phyloP scores from a whole-genome alignment of 202 grass and related monocot genomes.

The Sporobolus alterniflorus region DNA sequence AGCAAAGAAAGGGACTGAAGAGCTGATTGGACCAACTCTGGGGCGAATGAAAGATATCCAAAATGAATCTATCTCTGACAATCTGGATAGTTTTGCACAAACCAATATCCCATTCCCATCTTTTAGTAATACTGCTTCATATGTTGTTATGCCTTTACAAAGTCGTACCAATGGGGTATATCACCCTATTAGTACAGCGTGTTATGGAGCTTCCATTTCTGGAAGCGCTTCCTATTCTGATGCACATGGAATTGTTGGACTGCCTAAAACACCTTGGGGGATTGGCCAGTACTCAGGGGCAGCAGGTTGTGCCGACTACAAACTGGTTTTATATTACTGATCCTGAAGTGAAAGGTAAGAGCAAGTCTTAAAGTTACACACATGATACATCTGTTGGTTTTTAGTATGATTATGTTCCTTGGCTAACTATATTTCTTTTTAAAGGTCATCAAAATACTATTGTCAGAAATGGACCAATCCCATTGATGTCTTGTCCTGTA shows the following conservation, averaged over 20 bases:
- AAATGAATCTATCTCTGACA: conserved; percentile 72
- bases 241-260: conserved; percentile 28
- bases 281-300: neutral
- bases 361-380: neutral
- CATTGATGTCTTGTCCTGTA: conserved; percentile 18
- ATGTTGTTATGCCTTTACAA: conserved; percentile 99
- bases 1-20: conserved; percentile 26
- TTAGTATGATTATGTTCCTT: conserved; percentile 16
- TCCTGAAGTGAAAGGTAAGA: conserved; percentile 36
- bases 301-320: conserved; percentile 12
- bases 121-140: conserved; percentile 70
- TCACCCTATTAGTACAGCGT: conserved; percentile 54
- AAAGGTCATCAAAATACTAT: conserved; percentile 42
- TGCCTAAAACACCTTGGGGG: conserved; percentile 3
- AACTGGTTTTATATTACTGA: conserved; percentile 8
- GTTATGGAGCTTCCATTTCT: conserved; percentile 43
- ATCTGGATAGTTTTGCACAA: conserved; percentile 71
- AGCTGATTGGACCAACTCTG: conserved; percentile 44
- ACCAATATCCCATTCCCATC: conserved; percentile 54
- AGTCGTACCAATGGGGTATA: conserved; percentile 79
- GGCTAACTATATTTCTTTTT: conserved; percentile 20
- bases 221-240: conserved; percentile 42
- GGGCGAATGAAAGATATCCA: conserved; percentile 86
- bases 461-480: conserved; percentile 31
- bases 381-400: neutral